Evolutionary conservation across 805 yeast genomes (phyloP), one percentile per base, ranked within the genome.

Genomic region (Suhomyces xylopsoci): DNA sequence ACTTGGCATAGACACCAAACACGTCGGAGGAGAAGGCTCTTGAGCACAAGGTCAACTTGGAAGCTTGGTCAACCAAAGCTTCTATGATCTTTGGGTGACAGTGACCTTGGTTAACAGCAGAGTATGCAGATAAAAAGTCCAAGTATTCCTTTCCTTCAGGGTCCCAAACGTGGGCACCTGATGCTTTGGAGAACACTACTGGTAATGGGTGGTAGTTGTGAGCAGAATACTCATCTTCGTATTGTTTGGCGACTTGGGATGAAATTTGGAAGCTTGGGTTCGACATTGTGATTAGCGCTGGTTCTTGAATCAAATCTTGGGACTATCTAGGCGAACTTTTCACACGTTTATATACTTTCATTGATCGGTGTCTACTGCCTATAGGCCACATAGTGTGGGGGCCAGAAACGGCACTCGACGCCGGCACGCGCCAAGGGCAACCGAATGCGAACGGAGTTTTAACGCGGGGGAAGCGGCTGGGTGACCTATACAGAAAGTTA

Each of bases 101-200:
- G 70, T 93, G 98, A 54, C 98, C 98, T 73, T 93, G 97, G 77
- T 93, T 93, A 32, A 93, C 97, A 5, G 98, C 98, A 25, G 97
- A 90, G 73, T 93, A 93, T 10, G 97, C 97, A 15, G 96, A 87
- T 55, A 93, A 76, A 66, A 93, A 93, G 71, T 93, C 98, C 58
- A 93, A 76, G 71, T 92, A 93, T 68, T 91, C 92, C 40, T 86
- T 89, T 58, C 97, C 97, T 73, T 93, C 98, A 7, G 97, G 97
- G 69, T 93, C 98, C 97, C 97, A 93, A 20, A 93, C 97, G 59
- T 89, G 87, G 25, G 97, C 97, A 48, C 98, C 98, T 54, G 69
- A 58, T 14, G 96, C 98, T 64, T 80, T 84, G 63, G 88, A 80
- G 73, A 93, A 88, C 14, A 93, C 97, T 55, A 93, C 97, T 10